These are phyloP conservation scores for Fusarium sublunatum DNA, from an alignment of 2,329 filamentous ascomycete species.

Conservation along the genomic window DNA sequence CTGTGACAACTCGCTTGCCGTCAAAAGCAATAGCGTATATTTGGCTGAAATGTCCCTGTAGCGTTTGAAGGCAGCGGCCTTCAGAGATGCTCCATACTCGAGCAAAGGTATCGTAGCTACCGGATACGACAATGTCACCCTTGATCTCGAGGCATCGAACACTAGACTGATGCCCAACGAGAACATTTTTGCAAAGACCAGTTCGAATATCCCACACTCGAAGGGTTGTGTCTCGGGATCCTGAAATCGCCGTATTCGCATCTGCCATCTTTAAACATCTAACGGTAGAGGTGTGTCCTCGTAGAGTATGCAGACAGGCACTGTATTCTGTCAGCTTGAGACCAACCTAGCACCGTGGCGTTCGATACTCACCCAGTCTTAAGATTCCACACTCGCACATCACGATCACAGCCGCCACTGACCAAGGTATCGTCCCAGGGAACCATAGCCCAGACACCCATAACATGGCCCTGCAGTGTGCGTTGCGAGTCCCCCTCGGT, in stretches of 20 bases:
- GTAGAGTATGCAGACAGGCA: conserved; percentile 80
- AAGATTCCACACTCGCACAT: conserved; percentile 97
- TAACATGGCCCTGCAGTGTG: conserved; percentile 93
- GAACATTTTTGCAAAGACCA: conserved; percentile 88
- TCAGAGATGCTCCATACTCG: conserved; percentile 98
- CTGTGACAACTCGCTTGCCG: conserved; percentile 90
- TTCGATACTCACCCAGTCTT: conserved; percentile 78
- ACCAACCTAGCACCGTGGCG: neutral
- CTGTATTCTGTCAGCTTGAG: conserved; percentile 56
- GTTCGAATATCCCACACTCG: conserved; percentile 94
- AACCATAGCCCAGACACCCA: conserved; percentile 99
- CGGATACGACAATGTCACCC: conserved; percentile 96
- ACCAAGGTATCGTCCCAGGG: conserved; percentile 96
- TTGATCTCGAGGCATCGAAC: conserved; percentile 96
- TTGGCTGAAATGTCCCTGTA: conserved; percentile 96
- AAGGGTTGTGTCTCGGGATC: conserved; percentile 92
- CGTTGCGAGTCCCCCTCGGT: conserved; percentile 88
- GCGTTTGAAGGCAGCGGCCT: conserved; percentile 88
- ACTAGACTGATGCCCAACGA: conserved; percentile 95
- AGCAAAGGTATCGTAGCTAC: conserved; percentile 96
- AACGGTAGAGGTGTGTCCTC: conserved; percentile 96
- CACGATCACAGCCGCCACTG: conserved; percentile 94
- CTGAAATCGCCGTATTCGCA: conserved; percentile 91
- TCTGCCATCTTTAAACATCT: conserved; percentile 98
- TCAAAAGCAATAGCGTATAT: conserved; percentile 99